Percentiles rank a stretch among this genome's conserved stretches.
Conservation (phyloP, 371 early-diverging fungal species). For the Chytridiales sp. region DNA sequence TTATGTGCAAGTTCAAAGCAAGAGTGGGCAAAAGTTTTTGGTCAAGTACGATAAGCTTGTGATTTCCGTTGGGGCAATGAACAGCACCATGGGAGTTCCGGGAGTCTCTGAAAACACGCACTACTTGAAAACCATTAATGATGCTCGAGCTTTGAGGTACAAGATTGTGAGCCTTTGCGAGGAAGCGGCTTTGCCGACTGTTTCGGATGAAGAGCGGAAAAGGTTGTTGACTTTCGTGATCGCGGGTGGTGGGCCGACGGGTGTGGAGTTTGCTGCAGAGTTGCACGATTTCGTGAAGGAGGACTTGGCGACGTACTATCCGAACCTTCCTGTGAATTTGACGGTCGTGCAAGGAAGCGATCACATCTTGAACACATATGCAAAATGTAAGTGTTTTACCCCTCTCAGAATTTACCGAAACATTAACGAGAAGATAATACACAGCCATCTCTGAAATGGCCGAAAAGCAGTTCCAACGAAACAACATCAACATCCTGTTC, state of each 20-base stretch:
- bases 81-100: conserved; percentile 77
- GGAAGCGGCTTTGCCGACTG: conserved; percentile 35
- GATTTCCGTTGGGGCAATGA: conserved; percentile 54
- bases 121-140: conserved; percentile 66
- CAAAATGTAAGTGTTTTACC: conserved; percentile 18
- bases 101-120: conserved; percentile 82
- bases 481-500: conserved; percentile 36
- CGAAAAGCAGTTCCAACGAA: conserved; percentile 24
- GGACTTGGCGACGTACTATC: conserved; percentile 50
- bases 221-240: conserved; percentile 26
- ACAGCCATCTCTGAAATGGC: conserved; percentile 46
- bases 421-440: no score
- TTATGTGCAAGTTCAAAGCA: conserved; percentile 57
- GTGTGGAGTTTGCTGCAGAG: conserved; percentile 43
- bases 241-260: conserved; percentile 56
- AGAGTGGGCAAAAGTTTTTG: conserved; percentile 38
- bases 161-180: conserved; percentile 40
- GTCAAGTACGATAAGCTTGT: conserved; percentile 74
- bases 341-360: conserved; percentile 68
- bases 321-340: conserved; percentile 32
- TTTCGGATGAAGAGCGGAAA: conserved; percentile 29
- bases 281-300: conserved; percentile 29
- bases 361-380: conserved; percentile 46
- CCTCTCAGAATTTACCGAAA: no score
- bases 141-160: conserved; percentile 38